Evolutionary conservation across 176 grass and related monocot species (phyloP).

Genomic region (Aegilops longissima): DNA sequence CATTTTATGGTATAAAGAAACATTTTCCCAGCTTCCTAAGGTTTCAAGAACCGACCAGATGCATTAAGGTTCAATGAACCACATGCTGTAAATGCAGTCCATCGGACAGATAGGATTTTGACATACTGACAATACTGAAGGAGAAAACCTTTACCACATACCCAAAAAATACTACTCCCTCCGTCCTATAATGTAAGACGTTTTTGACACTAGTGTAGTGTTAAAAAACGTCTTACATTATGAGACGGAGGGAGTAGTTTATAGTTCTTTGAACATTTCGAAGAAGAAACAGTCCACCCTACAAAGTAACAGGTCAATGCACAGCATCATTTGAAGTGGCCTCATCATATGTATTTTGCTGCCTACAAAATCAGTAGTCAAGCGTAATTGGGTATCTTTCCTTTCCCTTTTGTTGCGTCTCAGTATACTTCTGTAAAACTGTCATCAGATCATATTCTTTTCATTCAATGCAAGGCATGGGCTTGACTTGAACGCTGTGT

Average conservation of each 20-base stretch:
- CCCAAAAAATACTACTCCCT: not conserved
- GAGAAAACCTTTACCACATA: not conserved
- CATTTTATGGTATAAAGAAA: not conserved
- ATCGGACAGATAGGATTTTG: not conserved
- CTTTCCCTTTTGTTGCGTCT: not conserved
- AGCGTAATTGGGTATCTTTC: not conserved
- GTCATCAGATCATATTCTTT: not conserved
- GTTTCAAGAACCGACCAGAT: conserved; percentile 21
- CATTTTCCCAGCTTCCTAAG: not conserved
- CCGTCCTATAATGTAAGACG: no score
- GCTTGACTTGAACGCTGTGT: not conserved
- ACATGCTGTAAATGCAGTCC: not conserved
- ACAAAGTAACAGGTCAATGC: not conserved
- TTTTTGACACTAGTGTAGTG: no score
- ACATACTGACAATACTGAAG: not conserved
- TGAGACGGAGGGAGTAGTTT: no score
- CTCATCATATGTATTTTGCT: not conserved
- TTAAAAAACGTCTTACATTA: no score
- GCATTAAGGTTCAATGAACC: conserved; percentile 32
- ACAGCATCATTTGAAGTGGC: conserved; percentile 2
- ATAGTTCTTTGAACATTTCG: not conserved
- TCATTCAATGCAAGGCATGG: not conserved
- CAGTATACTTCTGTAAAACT: not conserved
- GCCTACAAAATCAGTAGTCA: not conserved
- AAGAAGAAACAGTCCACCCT: conserved; percentile 21